Evolutionary conservation across 495 filamentous ascomycete species (phyloP).

Genomic region (Aspergillus nanangensis): DNA sequence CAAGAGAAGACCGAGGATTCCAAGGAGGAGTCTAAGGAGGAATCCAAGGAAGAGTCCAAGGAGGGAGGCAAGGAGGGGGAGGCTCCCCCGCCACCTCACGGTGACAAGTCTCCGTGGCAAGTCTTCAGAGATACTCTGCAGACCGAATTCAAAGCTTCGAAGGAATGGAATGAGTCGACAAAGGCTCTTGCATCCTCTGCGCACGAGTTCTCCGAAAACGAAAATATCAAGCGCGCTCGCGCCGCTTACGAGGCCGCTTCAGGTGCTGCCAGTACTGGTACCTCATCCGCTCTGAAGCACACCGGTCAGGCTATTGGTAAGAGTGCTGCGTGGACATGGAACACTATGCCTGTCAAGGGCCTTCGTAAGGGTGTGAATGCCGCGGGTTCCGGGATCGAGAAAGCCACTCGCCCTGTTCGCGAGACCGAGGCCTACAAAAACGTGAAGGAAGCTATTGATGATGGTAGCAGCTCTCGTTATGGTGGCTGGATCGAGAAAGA

Average conservation of each 20-base stretch:
- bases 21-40: slow-evolving; percentile 26
- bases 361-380: slow-evolving; percentile 80
- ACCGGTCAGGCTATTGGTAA: slow-evolving; percentile 85
- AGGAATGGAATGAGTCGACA: slow-evolving; percentile 98
- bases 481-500: slow-evolving; percentile 96
- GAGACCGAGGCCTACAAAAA: slow-evolving; percentile 92
- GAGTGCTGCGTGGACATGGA: slow-evolving; percentile 94
- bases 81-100: slow-evolving; percentile 84
- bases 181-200: slow-evolving; percentile 86
- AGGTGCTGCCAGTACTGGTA: slow-evolving; percentile 66
- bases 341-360: slow-evolving; percentile 86
- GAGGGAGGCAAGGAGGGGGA: slow-evolving; percentile 66
- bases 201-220: slow-evolving; percentile 89
- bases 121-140: slow-evolving; percentile 96
- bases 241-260: slow-evolving; percentile 82
- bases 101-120: slow-evolving; percentile 96
- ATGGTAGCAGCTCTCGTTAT: slow-evolving; percentile 92
- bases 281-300: slow-evolving; percentile 72
- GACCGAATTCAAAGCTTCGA: slow-evolving; percentile 89
- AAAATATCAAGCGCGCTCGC: slow-evolving; percentile 80
- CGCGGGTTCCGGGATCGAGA: slow-evolving; percentile 83
- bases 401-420: slow-evolving; percentile 86
- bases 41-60: slow-evolving; percentile 45
- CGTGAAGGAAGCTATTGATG: slow-evolving; percentile 94
- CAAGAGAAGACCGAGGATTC: slow-evolving; percentile 45